phyloP scores from a whole-genome alignment of 345 rosid genomes.

The Geranium rotundifolium region DNA sequence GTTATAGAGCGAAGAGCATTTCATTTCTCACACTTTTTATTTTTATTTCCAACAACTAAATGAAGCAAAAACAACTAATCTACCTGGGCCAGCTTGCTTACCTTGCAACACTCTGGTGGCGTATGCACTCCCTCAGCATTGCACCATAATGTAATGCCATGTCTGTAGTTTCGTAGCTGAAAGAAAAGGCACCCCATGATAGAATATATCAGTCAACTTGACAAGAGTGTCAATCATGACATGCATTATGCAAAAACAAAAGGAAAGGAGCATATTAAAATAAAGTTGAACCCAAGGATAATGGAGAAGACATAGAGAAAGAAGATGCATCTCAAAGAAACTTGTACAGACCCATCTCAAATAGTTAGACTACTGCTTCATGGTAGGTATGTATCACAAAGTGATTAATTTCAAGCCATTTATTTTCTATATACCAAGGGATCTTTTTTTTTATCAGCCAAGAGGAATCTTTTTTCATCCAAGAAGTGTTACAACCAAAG shows the following conservation, averaged over 20 bases:
- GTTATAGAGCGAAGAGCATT: not conserved
- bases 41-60: no score
- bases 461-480: no score
- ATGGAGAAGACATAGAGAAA: not conserved
- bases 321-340: not conserved
- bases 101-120: conserved; percentile 94
- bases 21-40: not conserved
- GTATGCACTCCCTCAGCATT: conserved; percentile 96
- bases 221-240: not conserved
- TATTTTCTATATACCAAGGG: not conserved
- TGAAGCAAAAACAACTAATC: not conserved
- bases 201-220: conserved; percentile 2
- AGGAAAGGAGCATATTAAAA: not conserved
- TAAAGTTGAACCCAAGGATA: not conserved
- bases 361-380: not conserved
- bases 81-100: conserved; percentile 18
- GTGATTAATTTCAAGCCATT: not conserved
- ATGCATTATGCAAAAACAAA: not conserved
- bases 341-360: no score
- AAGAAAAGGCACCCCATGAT: conserved; percentile 5
- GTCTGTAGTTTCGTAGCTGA: conserved; percentile 66
- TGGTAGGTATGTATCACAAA: not conserved
- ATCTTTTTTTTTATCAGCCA: no score
- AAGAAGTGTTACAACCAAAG: no score
- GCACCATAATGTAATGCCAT: conserved; percentile 98